These are phyloP conservation scores for Rhodamnia rubescens DNA, from an alignment of 345 rosid genomes.

Conservation along the genomic window DNA sequence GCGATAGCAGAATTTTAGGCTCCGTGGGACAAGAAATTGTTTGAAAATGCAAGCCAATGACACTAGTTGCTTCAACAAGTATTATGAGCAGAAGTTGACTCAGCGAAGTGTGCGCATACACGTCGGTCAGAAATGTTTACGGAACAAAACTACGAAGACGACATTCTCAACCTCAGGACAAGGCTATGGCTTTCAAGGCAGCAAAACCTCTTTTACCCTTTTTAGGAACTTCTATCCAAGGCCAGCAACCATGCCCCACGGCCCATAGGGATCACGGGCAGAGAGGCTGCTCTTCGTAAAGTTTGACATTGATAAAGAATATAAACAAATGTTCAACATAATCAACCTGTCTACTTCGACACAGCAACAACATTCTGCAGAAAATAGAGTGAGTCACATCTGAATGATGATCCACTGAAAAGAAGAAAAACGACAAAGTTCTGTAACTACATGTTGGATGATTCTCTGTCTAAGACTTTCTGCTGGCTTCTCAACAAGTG, in stretches of 20 bases:
- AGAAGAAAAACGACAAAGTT: neutral
- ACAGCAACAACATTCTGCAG: slow-evolving; percentile 89
- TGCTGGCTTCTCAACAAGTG: slow-evolving; percentile 79
- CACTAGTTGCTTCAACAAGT: too few species aligned
- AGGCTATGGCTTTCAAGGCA: neutral
- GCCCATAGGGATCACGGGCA: neutral
- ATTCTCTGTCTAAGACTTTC: slow-evolving; percentile 79
- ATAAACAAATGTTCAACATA: neutral
- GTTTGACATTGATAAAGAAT: neutral
- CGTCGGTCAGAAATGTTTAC: too few species aligned
- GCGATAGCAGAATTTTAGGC: too few species aligned
- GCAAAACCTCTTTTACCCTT: neutral
- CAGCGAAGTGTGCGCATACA: too few species aligned
- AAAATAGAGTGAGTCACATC: neutral
- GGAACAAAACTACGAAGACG: too few species aligned
- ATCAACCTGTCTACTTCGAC: slow-evolving; percentile 66
- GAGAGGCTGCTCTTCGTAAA: neutral
- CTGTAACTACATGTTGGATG: slow-evolving; percentile 64
- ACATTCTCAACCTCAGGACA: neutral
- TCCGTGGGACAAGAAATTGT: too few species aligned
- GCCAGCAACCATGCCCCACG: neutral
- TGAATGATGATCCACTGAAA: neutral
- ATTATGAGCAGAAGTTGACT: too few species aligned
- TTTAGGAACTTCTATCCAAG: neutral
- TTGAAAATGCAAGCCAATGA: too few species aligned